Percentiles rank a stretch among this genome's conserved stretches.
phyloP scores from a whole-genome alignment of 345 rosid genomes.

The Draba incana region DNA sequence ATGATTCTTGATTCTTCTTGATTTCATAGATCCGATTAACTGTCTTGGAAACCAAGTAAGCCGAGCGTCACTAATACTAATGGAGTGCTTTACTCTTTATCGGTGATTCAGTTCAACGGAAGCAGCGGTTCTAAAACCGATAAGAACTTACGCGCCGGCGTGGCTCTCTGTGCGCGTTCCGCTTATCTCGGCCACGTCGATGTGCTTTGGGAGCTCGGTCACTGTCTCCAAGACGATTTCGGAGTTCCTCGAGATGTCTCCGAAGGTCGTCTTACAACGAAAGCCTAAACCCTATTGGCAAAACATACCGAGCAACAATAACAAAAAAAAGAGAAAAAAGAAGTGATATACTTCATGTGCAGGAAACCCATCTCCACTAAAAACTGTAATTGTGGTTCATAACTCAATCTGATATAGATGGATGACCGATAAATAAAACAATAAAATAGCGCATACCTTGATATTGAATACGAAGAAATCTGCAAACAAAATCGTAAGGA shows the following conservation, averaged over 20 bases:
- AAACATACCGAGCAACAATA: no score
- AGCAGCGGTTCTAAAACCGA: conserved; percentile 61
- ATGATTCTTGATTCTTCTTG: neutral
- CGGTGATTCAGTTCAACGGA: conserved; percentile 76
- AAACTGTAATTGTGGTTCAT: no score
- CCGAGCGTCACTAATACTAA: conserved; percentile 61
- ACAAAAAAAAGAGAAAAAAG: no score
- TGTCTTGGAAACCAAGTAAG: conserved; percentile 52
- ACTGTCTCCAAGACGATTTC: conserved; percentile 74
- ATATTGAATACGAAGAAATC: no score
- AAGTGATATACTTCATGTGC: no score
- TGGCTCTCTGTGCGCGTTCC: conserved; percentile 63
- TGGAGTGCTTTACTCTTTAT: conserved; percentile 68
- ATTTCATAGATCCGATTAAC: conserved; percentile 65
- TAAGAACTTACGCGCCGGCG: conserved; percentile 63
- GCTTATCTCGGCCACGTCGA: conserved; percentile 64
- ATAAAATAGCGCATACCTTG: no score
- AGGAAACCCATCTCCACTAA: no score
- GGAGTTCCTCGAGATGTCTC: conserved; percentile 52
- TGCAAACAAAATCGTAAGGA: no score
- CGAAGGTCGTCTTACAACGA: conserved; percentile 65
- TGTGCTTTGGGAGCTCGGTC: conserved; percentile 69
- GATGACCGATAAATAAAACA: no score
- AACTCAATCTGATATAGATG: no score
- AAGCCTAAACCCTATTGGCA: no score